Evolutionary conservation across 495 filamentous ascomycete species (phyloP).

Genomic region (Penicillium pulvis): DNA sequence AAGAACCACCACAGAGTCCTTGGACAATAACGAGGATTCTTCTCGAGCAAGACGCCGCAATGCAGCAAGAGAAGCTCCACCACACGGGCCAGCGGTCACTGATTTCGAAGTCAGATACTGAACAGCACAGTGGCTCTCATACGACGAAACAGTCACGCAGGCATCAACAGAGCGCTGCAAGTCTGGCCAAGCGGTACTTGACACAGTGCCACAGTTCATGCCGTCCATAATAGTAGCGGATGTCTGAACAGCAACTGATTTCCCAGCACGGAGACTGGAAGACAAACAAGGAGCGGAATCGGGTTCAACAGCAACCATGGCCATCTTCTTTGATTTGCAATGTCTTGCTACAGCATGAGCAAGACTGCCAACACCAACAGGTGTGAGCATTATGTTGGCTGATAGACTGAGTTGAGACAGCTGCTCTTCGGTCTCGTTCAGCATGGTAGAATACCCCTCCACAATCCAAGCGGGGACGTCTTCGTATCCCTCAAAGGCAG

Average conservation of each 20-base stretch:
- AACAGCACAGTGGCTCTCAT: conserved; percentile 55
- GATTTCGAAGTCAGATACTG: conserved; percentile 46
- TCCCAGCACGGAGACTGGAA: conserved; percentile 47
- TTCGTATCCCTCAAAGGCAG: conserved; percentile 61
- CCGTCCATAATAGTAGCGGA: conserved; percentile 65
- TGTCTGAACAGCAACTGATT: conserved; percentile 47
- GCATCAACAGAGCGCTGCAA: conserved; percentile 59
- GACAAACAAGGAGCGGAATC: conserved; percentile 63
- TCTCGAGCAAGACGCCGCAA: conserved; percentile 46
- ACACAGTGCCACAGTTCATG: conserved; percentile 69
- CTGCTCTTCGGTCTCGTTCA: conserved; percentile 62
- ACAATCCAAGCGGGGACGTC: conserved; percentile 70
- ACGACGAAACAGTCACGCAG: conserved; percentile 56
- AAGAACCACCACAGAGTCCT: conserved; percentile 56
- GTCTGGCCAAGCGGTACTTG: conserved; percentile 60
- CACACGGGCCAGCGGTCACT: conserved; percentile 64
- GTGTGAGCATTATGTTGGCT: conserved; percentile 51
- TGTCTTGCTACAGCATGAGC: conserved; percentile 61
- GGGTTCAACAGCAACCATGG: conserved; percentile 63
- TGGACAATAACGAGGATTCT: conserved; percentile 31
- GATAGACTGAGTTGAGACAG: conserved; percentile 33
- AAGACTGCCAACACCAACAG: conserved; percentile 67
- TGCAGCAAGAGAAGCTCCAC: conserved; percentile 61
- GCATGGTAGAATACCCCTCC: conserved; percentile 71
- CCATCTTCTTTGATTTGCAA: conserved; percentile 49